phyloP scores from a whole-genome alignment of 1,284 basidiomycete species.

The Microbotryum scabiosae region DNA sequence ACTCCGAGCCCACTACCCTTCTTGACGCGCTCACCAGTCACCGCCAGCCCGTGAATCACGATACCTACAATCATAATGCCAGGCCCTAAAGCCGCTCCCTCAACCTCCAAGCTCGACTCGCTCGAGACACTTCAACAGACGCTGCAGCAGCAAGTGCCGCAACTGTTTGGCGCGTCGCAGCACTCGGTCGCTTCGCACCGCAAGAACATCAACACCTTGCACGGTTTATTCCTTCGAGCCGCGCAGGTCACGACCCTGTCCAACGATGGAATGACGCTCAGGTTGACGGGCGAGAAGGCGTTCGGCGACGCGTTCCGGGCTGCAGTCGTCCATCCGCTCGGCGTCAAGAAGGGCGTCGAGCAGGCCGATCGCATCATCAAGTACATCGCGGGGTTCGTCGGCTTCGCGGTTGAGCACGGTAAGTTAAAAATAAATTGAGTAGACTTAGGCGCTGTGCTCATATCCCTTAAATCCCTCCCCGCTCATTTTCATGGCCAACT shows the following conservation, averaged over 20 bases:
- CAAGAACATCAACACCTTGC: slow-evolving; percentile 81
- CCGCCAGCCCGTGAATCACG: too few species aligned
- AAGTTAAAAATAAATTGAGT: slow-evolving; percentile 4
- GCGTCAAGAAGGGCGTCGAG: slow-evolving; percentile 72
- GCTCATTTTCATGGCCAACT: too few species aligned
- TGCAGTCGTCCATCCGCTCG: slow-evolving; percentile 55
- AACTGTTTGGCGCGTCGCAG: slow-evolving; percentile 69
- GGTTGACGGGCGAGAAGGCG: slow-evolving; percentile 65
- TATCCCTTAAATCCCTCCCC: too few species aligned
- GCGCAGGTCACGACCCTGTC: slow-evolving; percentile 52
- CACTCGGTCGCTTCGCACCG: slow-evolving; percentile 72
- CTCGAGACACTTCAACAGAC: not conserved
- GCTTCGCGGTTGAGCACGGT: slow-evolving; percentile 72
- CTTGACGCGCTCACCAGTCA: too few species aligned
- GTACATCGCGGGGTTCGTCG: slow-evolving; percentile 75
- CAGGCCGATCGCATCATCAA: slow-evolving; percentile 74
- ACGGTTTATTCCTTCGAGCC: slow-evolving; percentile 69
- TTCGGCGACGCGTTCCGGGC: slow-evolving; percentile 69
- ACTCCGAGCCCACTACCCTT: too few species aligned
- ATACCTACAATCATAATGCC: too few species aligned
- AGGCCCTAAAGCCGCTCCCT: too few species aligned
- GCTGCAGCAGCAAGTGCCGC: slow-evolving; percentile 7
- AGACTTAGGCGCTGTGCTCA: too few species aligned
- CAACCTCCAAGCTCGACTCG: too few species aligned
- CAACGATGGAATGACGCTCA: slow-evolving; percentile 49